Evolutionary conservation across 2,329 filamentous ascomycete species (phyloP).

Genomic region (Amesomyces nigricolor): DNA sequence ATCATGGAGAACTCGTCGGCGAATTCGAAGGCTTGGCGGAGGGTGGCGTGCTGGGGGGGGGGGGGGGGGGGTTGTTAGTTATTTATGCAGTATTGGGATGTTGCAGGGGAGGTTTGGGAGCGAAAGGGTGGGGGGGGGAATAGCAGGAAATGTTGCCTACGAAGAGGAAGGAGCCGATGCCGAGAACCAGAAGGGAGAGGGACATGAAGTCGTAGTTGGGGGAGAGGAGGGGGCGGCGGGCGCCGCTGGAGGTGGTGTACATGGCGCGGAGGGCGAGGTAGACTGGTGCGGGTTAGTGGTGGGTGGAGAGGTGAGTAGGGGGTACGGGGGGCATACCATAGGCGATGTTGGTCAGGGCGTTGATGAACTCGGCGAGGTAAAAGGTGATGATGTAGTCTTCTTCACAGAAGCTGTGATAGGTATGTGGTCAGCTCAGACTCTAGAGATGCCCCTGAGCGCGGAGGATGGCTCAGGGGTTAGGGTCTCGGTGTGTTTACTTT

Average conservation of each 20-base stretch:
- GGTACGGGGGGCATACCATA: too few relatives aligned
- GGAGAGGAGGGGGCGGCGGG: constrained; percentile 27
- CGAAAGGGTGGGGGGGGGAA: too few relatives aligned
- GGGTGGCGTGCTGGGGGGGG: constrained; percentile 43
- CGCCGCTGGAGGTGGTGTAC: constrained; percentile 28
- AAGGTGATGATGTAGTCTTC: constrained; percentile 49
- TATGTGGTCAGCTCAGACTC: background rate
- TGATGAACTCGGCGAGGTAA: constrained; percentile 50
- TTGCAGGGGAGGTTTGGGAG: too few relatives aligned
- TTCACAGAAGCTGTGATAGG: constrained; percentile 30
- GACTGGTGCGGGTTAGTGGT: constrained; percentile 29
- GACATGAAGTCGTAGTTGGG: constrained; percentile 39
- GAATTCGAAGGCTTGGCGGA: constrained; percentile 40
- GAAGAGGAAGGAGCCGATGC: constrained; percentile 39
- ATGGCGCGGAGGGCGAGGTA: constrained; percentile 38
- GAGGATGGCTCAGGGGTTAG: too few relatives aligned
- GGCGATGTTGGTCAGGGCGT: constrained; percentile 45
- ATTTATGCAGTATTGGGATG: too few relatives aligned
- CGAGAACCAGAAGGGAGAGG: constrained; percentile 37
- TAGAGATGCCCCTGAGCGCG: background rate
- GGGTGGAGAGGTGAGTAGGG: too few relatives aligned
- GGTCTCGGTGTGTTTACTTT: constrained; percentile 24
- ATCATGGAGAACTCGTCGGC: constrained; percentile 57
- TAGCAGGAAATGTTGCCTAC: too few relatives aligned
- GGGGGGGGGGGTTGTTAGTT: too few relatives aligned